A percentile compares a stretch with the other conserved stretches of the same genome.
Conservation (phyloP, 345 rosid genomes). For the Syzygium aromaticum region DNA sequence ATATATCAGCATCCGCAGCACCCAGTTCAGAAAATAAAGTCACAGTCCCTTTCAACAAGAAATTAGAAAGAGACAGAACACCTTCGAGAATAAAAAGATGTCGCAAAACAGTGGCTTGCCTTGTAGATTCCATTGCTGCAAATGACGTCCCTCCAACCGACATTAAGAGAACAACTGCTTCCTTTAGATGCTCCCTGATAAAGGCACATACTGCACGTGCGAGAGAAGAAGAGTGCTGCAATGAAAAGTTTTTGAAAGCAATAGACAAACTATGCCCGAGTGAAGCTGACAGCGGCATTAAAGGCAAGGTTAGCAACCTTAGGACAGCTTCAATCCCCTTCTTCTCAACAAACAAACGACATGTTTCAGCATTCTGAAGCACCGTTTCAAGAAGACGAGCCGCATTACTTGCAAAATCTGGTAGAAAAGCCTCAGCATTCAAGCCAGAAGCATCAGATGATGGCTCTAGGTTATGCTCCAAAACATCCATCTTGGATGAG, state of each 20-base stretch:
- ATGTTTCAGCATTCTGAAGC: slow-evolving; percentile 94
- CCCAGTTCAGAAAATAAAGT: slow-evolving; percentile 75
- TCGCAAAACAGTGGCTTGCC: slow-evolving; percentile 51
- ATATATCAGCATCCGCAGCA: slow-evolving; percentile 79
- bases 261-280: slow-evolving; percentile 73
- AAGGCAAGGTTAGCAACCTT: slow-evolving; percentile 66
- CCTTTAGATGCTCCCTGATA: slow-evolving; percentile 63
- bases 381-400: slow-evolving; percentile 89
- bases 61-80: slow-evolving; percentile 62
- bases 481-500: slow-evolving; percentile 30
- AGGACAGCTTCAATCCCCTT: slow-evolving; percentile 85
- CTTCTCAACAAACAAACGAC: slow-evolving; percentile 87
- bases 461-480: slow-evolving; percentile 42
- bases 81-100: slow-evolving; percentile 77
- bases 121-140: slow-evolving; percentile 39
- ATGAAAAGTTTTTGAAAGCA: slow-evolving; percentile 94
- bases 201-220: slow-evolving; percentile 80
- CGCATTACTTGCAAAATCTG: slow-evolving; percentile 70
- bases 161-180: slow-evolving; percentile 41
- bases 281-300: slow-evolving; percentile 69
- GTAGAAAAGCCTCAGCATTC: slow-evolving; percentile 64
- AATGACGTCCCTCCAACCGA: slow-evolving; percentile 58
- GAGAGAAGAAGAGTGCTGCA: slow-evolving; percentile 76
- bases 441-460: slow-evolving; percentile 42
- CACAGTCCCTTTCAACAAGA: slow-evolving; percentile 71